Evolutionary conservation across 2,329 filamentous ascomycete species (phyloP), one percentile per base, ranked within the genome.

Genomic region (Pseudopithomyces maydicus): DNA sequence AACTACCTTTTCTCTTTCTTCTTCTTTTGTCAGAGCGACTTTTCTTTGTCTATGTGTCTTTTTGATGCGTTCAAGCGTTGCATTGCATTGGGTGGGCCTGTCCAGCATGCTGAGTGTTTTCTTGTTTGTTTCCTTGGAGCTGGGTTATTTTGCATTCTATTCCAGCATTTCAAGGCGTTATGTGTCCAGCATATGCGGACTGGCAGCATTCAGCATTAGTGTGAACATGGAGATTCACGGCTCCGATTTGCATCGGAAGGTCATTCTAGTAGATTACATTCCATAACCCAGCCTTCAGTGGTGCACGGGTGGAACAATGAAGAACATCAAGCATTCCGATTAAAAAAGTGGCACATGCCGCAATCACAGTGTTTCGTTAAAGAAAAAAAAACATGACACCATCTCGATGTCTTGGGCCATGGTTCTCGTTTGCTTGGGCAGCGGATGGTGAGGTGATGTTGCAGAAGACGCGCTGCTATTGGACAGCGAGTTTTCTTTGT

Each of bases 61-160:
- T 66, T 62, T 66, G 48, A 54, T 73, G 71, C 71, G 69, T 73
- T 73, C 47, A 55, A 74, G 72, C 72, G 72, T 69, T 50, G 71
- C 72, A 74, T 74, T 70, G 66, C 59, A 73, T 71, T 65, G 64
- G 67, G 59, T 44, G 58, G 66, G 44, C 17, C 41, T 65, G 64
- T 64, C 44, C 52, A 52, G 26, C 29, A 65, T 42, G 56, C 47
- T 56, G 55, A 60, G 54, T 52, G 60, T 62, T 55, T 53, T 51
- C 8, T 29, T 29, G 5, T 8, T 29, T 29, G 8, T 8, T 29
- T 29, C 8, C 26, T 29, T 29, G 8, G 4, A 58, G 47, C 56
- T 48, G 51, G 33, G 38, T 54, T 54, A 54, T 57, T 47, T 55
- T 50, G 54, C 53, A 59, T 59, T 32, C 55, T 43, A 66, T 45